Evolutionary conservation across 768 basidiomycete genomes (phyloP), one percentile per base, ranked within the genome.

Genomic region (Russula griseocarnosa): DNA sequence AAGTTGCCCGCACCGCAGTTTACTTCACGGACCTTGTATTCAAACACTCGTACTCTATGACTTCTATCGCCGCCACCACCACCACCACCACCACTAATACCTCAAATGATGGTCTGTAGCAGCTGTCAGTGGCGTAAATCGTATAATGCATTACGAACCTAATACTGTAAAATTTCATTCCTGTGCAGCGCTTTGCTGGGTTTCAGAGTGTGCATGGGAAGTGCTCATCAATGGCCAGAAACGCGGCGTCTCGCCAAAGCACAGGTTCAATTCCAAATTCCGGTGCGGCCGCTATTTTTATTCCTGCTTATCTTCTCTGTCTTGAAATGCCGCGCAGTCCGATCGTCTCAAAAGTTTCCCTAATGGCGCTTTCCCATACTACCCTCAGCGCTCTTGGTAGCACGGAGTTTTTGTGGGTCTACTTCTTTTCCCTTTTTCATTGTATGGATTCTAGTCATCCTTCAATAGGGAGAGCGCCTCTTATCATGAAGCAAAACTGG

Each of bases 181-280:
- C 30, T 57, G 32, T 38, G 49, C 71, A 92, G 91, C 89, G 0
- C 73, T 93, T 11, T 89, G 83, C 60, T 94, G 86, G 86, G 75
- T 83, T 3, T 81, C 85, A 16, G 84, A 84, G 59, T 69, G 2
- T 66, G 64, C 76, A 6, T 71, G 75, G 32, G 90, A 95, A 71
- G 79, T 91, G 24, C 70, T 93, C 52, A 89, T 90, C 67, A 90
- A 90, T 65, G 92, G 92, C 3, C 75, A 86, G n/a, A 86, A 82
- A 69, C 85, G 92, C 51, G 92, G 92, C 2, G 84, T 89, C 1
- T 77, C 88, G 13, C 82, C 86, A 0, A 92, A 89, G 70, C 83
- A 90, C 69, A 79, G 87, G 28, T 77, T 82, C 66, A 80, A 80
- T 36, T 74, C 80, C 8, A 86, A 86, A 72, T 85, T 82, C 46